Percentiles rank a stretch among this genome's conserved stretches.
Evolutionary conservation across 306 rosid genomes (phyloP).

Genomic region (Glycine latifolia): DNA sequence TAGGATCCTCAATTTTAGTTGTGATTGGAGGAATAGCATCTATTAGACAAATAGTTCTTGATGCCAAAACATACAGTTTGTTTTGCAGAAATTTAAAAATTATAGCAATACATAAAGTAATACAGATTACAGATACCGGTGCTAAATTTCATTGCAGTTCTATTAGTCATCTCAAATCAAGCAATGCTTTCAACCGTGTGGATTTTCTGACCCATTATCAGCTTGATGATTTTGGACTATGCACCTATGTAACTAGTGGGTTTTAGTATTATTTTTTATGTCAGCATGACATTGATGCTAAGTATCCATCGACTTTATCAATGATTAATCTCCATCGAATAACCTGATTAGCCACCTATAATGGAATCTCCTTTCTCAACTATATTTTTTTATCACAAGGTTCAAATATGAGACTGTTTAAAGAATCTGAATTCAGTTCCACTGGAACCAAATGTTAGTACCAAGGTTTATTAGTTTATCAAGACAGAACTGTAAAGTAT

Average conservation of each 20-base stretch:
- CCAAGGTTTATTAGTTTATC: not conserved
- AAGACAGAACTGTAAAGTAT: no score
- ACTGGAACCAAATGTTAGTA: no score
- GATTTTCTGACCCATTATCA: not conserved
- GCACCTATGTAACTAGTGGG: no score
- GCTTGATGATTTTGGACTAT: not conserved
- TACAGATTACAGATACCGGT: not conserved
- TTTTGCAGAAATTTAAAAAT: slow-evolving; percentile 64
- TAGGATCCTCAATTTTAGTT: slow-evolving; percentile 58
- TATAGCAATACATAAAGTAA: slow-evolving; percentile 30
- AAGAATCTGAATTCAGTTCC: no score
- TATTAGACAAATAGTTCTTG: slow-evolving; percentile 70
- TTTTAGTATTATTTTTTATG: no score
- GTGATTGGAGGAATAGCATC: slow-evolving; percentile 75
- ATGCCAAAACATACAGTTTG: slow-evolving; percentile 69
- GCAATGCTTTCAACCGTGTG: slow-evolving; percentile 1
- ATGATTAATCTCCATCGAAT: no score
- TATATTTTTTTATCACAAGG: no score
- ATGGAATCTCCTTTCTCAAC: no score
- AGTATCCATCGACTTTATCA: no score
- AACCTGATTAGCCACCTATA: no score
- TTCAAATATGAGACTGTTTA: no score
- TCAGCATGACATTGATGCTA: no score
- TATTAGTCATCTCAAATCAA: slow-evolving; percentile 31
- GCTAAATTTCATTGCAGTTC: slow-evolving; percentile 18